phyloP scores from a whole-genome alignment of 148 eudicot genomes.

The Suaeda aralocaspica region DNA sequence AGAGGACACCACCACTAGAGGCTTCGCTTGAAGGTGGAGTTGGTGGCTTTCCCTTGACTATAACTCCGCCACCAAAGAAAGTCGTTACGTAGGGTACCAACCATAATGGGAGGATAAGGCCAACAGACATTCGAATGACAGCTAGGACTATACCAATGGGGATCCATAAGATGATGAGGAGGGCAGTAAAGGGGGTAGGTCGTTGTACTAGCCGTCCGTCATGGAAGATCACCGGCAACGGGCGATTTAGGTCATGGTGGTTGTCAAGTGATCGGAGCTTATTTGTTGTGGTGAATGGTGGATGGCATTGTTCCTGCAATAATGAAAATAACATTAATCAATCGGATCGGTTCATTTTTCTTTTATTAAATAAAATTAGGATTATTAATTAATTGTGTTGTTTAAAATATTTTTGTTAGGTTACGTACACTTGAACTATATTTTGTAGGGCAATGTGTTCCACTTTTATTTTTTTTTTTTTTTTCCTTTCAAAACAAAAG shows the following conservation, averaged over 20 bases:
- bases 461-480: background rate
- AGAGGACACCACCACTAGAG: conserved; percentile 64
- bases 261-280: background rate
- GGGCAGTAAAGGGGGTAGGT: conserved; percentile 60
- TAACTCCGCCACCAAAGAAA: conserved; percentile 55
- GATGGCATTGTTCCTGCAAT: conserved; percentile 39
- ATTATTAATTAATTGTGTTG: background rate
- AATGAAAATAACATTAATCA: background rate
- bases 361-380: no score
- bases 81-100: conserved; percentile 46
- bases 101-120: conserved; percentile 57
- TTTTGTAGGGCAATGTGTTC: background rate
- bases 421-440: background rate
- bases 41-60: conserved; percentile 72
- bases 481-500: no score
- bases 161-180: conserved; percentile 71
- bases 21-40: conserved; percentile 33
- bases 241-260: conserved; percentile 39
- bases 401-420: background rate
- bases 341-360: background rate
- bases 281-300: conserved; percentile 37
- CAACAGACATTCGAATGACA: conserved; percentile 45
- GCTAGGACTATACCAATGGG: conserved; percentile 69
- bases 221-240: conserved; percentile 90
- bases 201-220: conserved; percentile 84